Conservation (phyloP, 73 alveolate species). For the Paramecium pentaurelia region DNA sequence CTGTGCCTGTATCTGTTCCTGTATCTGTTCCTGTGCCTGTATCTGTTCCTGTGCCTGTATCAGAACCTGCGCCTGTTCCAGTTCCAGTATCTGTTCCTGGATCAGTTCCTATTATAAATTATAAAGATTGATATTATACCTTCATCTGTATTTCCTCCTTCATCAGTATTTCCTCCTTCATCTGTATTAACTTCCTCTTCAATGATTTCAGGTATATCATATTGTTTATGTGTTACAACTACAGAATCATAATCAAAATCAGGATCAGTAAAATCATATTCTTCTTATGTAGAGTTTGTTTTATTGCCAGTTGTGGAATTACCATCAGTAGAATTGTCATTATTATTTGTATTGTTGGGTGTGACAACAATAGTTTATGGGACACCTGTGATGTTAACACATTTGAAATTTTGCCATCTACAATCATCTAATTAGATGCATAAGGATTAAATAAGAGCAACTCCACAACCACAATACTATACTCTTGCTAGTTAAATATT, state of each 20-base stretch:
- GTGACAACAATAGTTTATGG: background rate
- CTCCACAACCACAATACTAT: background rate
- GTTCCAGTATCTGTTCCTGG: too few species aligned
- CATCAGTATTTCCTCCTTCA: background rate
- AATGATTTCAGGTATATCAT: background rate
- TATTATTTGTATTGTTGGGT: background rate
- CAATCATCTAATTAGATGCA: conserved; percentile 24
- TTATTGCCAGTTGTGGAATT: background rate
- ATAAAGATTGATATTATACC: background rate
- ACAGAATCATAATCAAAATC: conserved; percentile 5
- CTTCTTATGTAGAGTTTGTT: background rate
- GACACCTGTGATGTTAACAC: conserved; percentile 13
- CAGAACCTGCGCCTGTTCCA: background rate
- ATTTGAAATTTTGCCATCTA: background rate
- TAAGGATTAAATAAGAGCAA: background rate
- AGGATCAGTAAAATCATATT: background rate
- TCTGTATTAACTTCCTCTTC: background rate
- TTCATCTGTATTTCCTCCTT: background rate
- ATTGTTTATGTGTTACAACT: background rate
- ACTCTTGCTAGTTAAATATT: background rate
- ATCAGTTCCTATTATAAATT: background rate
- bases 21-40: background rate
- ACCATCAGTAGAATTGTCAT: background rate
- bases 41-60: background rate
- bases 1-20: background rate